Percentiles rank a stretch among this genome's conserved stretches.
Conservation (phyloP, 2,329 filamentous ascomycete species). For the Venturia nashicola region DNA sequence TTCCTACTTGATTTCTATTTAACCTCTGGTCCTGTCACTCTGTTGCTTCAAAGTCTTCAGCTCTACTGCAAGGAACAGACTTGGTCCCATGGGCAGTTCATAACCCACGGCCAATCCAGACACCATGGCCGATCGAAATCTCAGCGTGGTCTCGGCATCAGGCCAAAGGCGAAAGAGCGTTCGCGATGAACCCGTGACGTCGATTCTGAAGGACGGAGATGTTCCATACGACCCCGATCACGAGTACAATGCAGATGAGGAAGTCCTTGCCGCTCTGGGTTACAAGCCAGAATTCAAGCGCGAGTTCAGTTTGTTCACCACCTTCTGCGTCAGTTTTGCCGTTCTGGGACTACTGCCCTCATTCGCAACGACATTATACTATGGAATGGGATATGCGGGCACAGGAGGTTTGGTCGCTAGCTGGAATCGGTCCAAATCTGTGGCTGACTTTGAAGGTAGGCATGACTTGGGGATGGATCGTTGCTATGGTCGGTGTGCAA, state of each 20-base stretch:
- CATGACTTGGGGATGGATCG: slow-evolving; percentile 67
- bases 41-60: not conserved
- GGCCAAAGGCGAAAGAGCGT: slow-evolving; percentile 20
- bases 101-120: too few species aligned
- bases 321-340: slow-evolving; percentile 63
- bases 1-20: not conserved
- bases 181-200: slow-evolving; percentile 39
- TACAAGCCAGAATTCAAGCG: slow-evolving; percentile 54
- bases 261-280: slow-evolving; percentile 48
- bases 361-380: slow-evolving; percentile 59
- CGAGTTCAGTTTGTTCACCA: slow-evolving; percentile 63
- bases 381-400: slow-evolving; percentile 46
- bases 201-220: slow-evolving; percentile 37
- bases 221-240: slow-evolving; percentile 33
- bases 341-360: slow-evolving; percentile 59
- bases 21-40: not conserved
- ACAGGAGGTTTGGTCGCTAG: slow-evolving; percentile 22
- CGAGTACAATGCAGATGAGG: slow-evolving; percentile 43
- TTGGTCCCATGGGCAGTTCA: not conserved
- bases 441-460: slow-evolving; percentile 24
- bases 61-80: not conserved
- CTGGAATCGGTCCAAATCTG: not conserved
- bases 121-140: slow-evolving; percentile 8
- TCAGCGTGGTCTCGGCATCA: slow-evolving; percentile 8
- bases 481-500: slow-evolving; percentile 61